Base-by-base conservation (phyloP, 176 grass and related monocot genomes). In the Eremochloa ophiuroides region DNA sequence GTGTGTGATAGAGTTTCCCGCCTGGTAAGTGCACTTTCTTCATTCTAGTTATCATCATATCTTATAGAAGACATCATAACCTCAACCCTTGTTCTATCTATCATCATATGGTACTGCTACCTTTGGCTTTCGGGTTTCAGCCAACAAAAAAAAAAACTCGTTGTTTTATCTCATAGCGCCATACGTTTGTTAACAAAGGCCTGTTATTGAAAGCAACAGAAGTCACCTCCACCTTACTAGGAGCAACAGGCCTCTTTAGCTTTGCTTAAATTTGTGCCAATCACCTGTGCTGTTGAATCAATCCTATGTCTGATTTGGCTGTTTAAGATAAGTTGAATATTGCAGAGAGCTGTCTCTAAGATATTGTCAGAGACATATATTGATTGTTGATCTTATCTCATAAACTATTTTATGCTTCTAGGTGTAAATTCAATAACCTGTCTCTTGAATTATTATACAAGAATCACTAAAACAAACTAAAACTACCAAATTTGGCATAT, bases 1-100 rank as follows among this genome's bases (percentile, higher is more conserved):
- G 88, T 98, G 62, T 94, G 86, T 76, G 95, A 98, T 69, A 89
- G 92, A 83, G 85, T 90, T 76, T 87, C 86, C 66, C 92, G 84
- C 75, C 77, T 94, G 53, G 95, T 93, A 93, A 89, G 89, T 85
- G 72, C 60, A 89, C 22, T 66, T 78, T 66, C 62, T 77, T 23
- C 25, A 51, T 22, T 53, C 48, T 23, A 59, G 43, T 28, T 59
- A 28, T 46, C 43, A 46, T 72, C 27, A 34, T 76, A 71, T 39
- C 30, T 70, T 33, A 73, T 41, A 73, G 27, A 83, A 78, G 46
- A 47, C 67, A 66, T 65, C 10, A 48, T 84, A 58, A 1, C 9
- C 33, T 16, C 44, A 79, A 2, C 2, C 30, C 34, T n/a, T n/a
- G n/a, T n/a, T n/a, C 22, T 26, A 12, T 63, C 23, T 72, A 7